Base-by-base conservation (phyloP, 192 early-diverging fungal species). In the Coemansia umbellata region DNA sequence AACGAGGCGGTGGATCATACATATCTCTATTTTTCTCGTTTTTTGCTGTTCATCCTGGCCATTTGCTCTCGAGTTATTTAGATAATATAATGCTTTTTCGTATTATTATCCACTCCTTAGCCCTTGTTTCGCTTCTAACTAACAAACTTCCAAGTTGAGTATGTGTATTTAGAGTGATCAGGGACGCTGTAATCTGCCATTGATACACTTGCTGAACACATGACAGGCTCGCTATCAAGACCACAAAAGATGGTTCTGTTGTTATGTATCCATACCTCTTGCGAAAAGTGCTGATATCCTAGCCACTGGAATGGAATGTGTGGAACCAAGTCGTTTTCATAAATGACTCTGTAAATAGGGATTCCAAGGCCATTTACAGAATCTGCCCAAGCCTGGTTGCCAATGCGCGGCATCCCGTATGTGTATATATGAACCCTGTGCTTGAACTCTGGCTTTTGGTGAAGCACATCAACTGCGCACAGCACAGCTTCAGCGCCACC, bases 251-350 rank as follows among this genome's bases (percentile, higher is more conserved):
- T 42, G 0, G 66, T 75, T 9, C 21, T 55, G 53, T 69, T 69
- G 4, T 42, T 45, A 13, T 33, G 32, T n/a, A 75, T 65, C 72
- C 72, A 75, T 33, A 75, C 72, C 21, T 75, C 72, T 36, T 74
- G 59, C 0, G 58, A 5, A 55, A 63, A 66, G 37, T 77, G 74
- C 58, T 51, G 60, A 44, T 77, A 77, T 2, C 66, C 66, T 7
- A 75, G 72, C 72, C 72, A 75, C 39, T 66, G 55, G 49, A 77
- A 77, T 8, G 74, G 74, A 27, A 77, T 66, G 47, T 72, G 75
- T 23, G 69, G 69, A 5, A 78, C 75, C 45, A 78, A 27, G 39
- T 78, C 75, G 24, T 43, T 58, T 17, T 78, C 69, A 26, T 73
- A 69, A 1, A 72, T 65, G 21, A 72, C 47, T 6, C 75, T 45